phyloP scores from a whole-genome alignment of 306 rosid species.

The Prunus persica region Prunus_persica_NCBIv2 NC_034014.1:959501-960000 shows the following conservation, averaged over 20 bases:
- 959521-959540: constrained; percentile 55
- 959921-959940: neutral
- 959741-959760: constrained; percentile 54
- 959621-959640: too few relatives aligned
- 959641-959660: too few relatives aligned
- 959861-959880: constrained; percentile 18
- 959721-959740: constrained; percentile 79
- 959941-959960: neutral
- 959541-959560: neutral
- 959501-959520: constrained; percentile 76
- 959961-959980: constrained; percentile 1
- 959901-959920: neutral
- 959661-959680: constrained; percentile 34
- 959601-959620: too few relatives aligned
- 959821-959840: constrained; percentile 43
- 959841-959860: constrained; percentile 24
- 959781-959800: constrained; percentile 53
- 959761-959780: constrained; percentile 49
- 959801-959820: constrained; percentile 70
- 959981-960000: neutral
- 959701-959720: constrained; percentile 86
- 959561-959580: neutral
- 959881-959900: neutral
- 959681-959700: constrained; percentile 95
- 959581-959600: too few relatives aligned